Evolutionary conservation across 805 yeast species (phyloP), one percentile per base, ranked within the genome.

Genomic region (Starmerella scarabaei): DNA sequence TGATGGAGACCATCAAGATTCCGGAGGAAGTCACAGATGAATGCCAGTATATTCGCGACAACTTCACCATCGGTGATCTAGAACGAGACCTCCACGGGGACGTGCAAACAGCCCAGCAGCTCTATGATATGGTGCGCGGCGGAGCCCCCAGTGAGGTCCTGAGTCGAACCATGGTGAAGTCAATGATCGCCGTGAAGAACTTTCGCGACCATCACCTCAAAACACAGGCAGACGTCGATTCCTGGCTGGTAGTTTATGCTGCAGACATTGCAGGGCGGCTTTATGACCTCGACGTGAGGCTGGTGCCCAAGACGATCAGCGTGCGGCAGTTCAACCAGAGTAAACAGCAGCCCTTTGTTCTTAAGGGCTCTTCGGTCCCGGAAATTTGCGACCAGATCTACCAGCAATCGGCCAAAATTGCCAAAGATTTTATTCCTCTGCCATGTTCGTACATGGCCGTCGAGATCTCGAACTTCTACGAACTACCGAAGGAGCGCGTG

Each of bases 141-240:
- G 59, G 65, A 8, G 66, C 66, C 42, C 49, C 61, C 29, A 64
- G 64, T n/a, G 77, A 75, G 18, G 61, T 91, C 4, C 65, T 67
- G 7, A 64, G 71, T 11, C 65, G 80, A 35, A 70, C 75, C 0
- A 73, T 75, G 20, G 66, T 81, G 7, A 83, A 85, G 55, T 77
- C 93, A 0, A 88, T 91, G 97, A 76, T 77, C 60, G 79, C 95
- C 0, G 76, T 77, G 36, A 91, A 91, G 55, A 83, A 85, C 54
- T 77, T 88, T 57, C 69, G 72, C 0, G 64, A 65, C 1, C 19
- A 15, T 9, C 63, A 74, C 0, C 74, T 86, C 2, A 59, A 58
- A 3, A 65, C 66, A 2, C 45, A 67, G 5, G 63, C 62, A 2
- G 94, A 82, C 49, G 72, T 81, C 18, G 48, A 64, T 4, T 75